Base-by-base conservation (phyloP, 306 rosid genomes). In the Nissolia schottii region DNA sequence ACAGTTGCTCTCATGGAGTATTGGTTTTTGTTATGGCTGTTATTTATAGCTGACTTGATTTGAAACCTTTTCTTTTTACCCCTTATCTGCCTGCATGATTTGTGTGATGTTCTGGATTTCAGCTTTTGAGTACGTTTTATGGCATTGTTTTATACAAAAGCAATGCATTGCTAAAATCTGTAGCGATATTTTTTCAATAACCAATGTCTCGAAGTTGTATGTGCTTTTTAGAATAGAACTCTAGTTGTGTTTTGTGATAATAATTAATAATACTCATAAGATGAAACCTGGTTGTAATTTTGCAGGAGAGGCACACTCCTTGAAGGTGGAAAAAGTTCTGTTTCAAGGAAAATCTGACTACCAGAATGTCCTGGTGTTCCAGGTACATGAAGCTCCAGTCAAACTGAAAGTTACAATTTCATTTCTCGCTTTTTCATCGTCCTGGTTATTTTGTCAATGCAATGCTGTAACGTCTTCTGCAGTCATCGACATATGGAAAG, bases 221-320 rank as follows among this genome's bases (percentile, higher is more conserved):
- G 5, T 34, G 3, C 7, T 7, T 4, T 34, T 45, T 45, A 27
- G 0, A 25, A 31, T 31, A 31, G 46, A 62, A 68, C 29, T 74
- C 12, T 38, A 1, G 22, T 71, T 71, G 31, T 56, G 64, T 32
- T 48, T 53, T 56, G 49, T 76, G 54, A 16, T 41, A 59, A 35
- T 25, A 71, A 7, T 38, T 76, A 50, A 16, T 41, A 59, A 35
- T 25, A 71, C 10, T 38, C 37, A 58, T 64, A 66, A 53, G 34
- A 22, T 60, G 62, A 70, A 72, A 27, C 20, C 25, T 81, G 41
- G 37, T 56, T 62, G 31, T 64, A 37, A 77, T 74, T 41, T 48
- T 77, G 82, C 81, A 95, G 99, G 99, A 53, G 99, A 95, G 85
- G 99, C 99, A 54, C 99, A 95, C 86, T 95, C 99, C 64, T 91